Evolutionary conservation across 2,329 filamentous ascomycete genomes (phyloP).

Genomic region (Exophiala mesophila): DNA sequence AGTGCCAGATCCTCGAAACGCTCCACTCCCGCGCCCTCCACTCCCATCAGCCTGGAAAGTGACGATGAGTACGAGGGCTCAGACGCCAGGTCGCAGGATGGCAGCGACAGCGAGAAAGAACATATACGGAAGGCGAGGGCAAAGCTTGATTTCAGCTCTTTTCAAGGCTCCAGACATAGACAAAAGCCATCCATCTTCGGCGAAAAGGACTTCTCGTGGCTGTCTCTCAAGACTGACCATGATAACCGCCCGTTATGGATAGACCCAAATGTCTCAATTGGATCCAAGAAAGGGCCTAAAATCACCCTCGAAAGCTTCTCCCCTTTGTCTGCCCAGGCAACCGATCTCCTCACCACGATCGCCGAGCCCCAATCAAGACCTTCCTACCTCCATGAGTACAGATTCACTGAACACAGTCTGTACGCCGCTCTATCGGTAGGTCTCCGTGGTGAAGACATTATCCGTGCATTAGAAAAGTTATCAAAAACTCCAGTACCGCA

Average conservation of each 20-base stretch:
- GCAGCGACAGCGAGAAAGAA: slow-evolving; percentile 44
- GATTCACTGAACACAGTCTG: slow-evolving; percentile 83
- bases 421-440: slow-evolving; percentile 95
- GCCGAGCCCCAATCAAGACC: slow-evolving; percentile 89
- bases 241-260: slow-evolving; percentile 90
- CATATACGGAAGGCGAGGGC: slow-evolving; percentile 34
- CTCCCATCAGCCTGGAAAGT: slow-evolving; percentile 44
- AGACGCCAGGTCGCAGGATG: slow-evolving; percentile 33
- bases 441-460: slow-evolving; percentile 82
- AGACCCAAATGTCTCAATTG: slow-evolving; percentile 52
- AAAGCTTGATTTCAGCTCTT: slow-evolving; percentile 50
- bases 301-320: slow-evolving; percentile 95
- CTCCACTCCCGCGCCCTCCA: slow-evolving; percentile 41
- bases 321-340: slow-evolving; percentile 75
- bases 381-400: slow-evolving; percentile 88
- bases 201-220: slow-evolving; percentile 73
- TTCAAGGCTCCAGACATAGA: slow-evolving; percentile 43
- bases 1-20: slow-evolving; percentile 45
- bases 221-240: slow-evolving; percentile 82
- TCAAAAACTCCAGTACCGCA: slow-evolving; percentile 83
- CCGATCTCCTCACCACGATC: slow-evolving; percentile 93
- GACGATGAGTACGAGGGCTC: slow-evolving; percentile 56
- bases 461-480: slow-evolving; percentile 78
- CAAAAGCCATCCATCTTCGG: slow-evolving; percentile 52
- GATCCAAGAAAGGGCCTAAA: slow-evolving; percentile 58